phyloP scores from a whole-genome alignment of 2,329 filamentous ascomycete species.

The Penicillium sp. region DNA sequence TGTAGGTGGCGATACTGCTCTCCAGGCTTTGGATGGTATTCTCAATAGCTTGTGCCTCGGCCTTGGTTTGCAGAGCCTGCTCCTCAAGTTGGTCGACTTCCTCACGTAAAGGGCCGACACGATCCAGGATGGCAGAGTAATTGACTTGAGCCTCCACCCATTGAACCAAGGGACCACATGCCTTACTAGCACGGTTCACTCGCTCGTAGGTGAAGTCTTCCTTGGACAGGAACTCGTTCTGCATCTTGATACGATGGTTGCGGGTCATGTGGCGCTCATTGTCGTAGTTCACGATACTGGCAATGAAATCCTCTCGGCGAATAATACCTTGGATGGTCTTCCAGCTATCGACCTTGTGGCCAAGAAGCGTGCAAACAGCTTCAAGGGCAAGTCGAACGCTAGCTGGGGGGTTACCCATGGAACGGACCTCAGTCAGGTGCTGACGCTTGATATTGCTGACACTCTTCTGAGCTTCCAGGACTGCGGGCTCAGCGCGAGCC shows the following conservation, averaged over 20 bases:
- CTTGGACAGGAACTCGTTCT: constrained; percentile 87
- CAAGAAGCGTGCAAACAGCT: constrained; percentile 93
- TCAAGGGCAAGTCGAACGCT: constrained; percentile 92
- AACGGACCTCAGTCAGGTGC: constrained; percentile 95
- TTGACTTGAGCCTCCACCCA: constrained; percentile 97
- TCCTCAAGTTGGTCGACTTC: constrained; percentile 89
- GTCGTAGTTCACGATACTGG: constrained; percentile 95
- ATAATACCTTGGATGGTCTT: constrained; percentile 88
- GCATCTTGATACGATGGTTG: constrained; percentile 82
- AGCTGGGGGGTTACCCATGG: constrained; percentile 89
- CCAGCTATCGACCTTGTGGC: constrained; percentile 89
- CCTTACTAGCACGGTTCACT: constrained; percentile 94
- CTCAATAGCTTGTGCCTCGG: constrained; percentile 88
- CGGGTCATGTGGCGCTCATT: constrained; percentile 95
- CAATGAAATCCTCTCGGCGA: constrained; percentile 93
- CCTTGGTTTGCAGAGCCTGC: constrained; percentile 87
- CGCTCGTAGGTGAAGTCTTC: constrained; percentile 96
- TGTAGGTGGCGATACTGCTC: constrained; percentile 90
- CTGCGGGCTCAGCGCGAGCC: constrained; percentile 89
- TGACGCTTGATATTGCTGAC: constrained; percentile 98
- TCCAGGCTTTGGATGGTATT: constrained; percentile 85
- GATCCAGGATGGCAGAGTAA: constrained; percentile 95
- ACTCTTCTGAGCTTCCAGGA: constrained; percentile 89
- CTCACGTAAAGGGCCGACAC: constrained; percentile 87
- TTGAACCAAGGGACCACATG: constrained; percentile 93